A percentile compares a stretch with the other conserved stretches of the same genome.
Conservation (phyloP, 345 rosid species). For the Salix purpurea region DNA sequence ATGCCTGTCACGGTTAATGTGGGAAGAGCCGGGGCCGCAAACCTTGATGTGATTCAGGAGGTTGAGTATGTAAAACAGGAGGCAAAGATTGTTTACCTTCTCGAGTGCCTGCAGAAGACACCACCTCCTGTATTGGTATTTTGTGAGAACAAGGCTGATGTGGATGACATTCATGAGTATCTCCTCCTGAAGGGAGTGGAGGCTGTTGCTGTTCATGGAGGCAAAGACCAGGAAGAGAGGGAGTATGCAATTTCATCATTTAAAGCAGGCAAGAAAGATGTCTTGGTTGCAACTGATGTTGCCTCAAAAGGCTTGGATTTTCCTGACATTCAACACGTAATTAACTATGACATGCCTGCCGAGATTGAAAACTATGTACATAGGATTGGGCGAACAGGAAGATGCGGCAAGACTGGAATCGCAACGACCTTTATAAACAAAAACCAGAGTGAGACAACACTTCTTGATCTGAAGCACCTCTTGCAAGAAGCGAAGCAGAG, state of each 20-base stretch:
- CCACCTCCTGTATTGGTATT: conserved; percentile 89
- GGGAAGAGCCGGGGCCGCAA: conserved; percentile 97
- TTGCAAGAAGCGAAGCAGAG: conserved; percentile 89
- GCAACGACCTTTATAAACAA: conserved; percentile 93
- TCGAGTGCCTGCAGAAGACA: conserved; percentile 86
- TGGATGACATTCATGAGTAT: conserved; percentile 86
- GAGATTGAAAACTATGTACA: conserved; percentile 93
- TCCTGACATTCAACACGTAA: conserved; percentile 85
- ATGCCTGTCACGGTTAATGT: conserved; percentile 83
- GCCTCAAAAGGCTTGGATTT: conserved; percentile 92
- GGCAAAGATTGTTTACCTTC: conserved; percentile 91
- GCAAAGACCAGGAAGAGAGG: conserved; percentile 92
- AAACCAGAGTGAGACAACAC: conserved; percentile 87
- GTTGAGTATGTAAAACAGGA: conserved; percentile 95
- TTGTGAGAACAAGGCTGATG: conserved; percentile 98
- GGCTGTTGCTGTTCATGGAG: conserved; percentile 90
- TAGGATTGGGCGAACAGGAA: conserved; percentile 87
- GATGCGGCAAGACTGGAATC: conserved; percentile 93
- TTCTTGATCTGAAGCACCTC: conserved; percentile 86
- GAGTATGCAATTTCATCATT: conserved; percentile 83
- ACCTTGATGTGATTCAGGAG: conserved; percentile 94
- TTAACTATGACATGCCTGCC: conserved; percentile 94
- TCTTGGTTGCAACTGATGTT: conserved; percentile 88
- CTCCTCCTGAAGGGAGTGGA: conserved; percentile 90
- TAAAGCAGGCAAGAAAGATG: conserved; percentile 80